Conservation (phyloP, 2,329 filamentous ascomycete species). For the Beauveria pseudobassiana region DNA sequence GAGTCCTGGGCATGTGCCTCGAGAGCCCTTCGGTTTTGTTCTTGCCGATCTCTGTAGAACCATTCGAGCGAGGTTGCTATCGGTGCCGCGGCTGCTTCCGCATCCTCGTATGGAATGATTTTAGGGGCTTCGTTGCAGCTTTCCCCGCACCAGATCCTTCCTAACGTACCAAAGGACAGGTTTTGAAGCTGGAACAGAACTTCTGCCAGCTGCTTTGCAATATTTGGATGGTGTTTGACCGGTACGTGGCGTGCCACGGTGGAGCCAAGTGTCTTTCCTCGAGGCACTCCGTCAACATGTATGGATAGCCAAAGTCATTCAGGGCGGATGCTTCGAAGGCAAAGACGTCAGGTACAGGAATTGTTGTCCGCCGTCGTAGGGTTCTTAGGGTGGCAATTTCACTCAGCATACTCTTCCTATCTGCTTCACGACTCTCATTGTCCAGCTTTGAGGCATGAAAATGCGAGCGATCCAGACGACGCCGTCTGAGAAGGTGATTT, state of each 20-base stretch:
- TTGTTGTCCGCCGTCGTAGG: slow-evolving; percentile 5
- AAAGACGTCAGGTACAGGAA: slow-evolving; percentile 7
- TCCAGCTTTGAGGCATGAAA: not conserved
- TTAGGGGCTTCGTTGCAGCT: not conserved
- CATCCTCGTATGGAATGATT: not conserved
- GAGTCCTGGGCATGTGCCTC: slow-evolving; percentile 8
- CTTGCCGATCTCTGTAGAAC: not conserved
- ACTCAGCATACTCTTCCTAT: slow-evolving; percentile 8
- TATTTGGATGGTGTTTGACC: not conserved
- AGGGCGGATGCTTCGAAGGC: slow-evolving; percentile 6
- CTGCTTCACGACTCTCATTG: not conserved
- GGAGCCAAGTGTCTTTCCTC: not conserved
- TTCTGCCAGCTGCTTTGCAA: not conserved
- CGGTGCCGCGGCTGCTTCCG: not conserved
- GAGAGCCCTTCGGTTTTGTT: not conserved
- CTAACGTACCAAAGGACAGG: slow-evolving; percentile 8
- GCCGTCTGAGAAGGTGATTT: not conserved
- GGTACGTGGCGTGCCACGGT: not conserved
- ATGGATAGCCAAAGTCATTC: slow-evolving; percentile 11
- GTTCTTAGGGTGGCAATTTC: slow-evolving; percentile 12
- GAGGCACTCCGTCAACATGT: slow-evolving; percentile 11
- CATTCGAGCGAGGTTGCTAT: not conserved
- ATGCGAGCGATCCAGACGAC: not conserved
- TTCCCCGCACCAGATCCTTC: slow-evolving; percentile 10
- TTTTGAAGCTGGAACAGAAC: slow-evolving; percentile 12